Conservation (phyloP, 805 yeast species). For the Lipomyces mesembrius region DNA sequence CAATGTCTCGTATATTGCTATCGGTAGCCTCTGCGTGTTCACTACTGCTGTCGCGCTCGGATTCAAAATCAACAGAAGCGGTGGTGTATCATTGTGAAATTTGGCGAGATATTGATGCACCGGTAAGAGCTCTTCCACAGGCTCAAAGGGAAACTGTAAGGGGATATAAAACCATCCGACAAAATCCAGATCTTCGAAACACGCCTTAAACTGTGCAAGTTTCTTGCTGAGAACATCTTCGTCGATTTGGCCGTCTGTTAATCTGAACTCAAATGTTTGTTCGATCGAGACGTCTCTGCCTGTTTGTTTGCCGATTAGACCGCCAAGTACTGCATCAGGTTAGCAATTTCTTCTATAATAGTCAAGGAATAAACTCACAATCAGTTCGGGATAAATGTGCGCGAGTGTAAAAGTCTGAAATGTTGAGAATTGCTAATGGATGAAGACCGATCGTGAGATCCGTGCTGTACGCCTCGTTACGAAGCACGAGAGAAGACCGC, state of each 20-base stretch:
- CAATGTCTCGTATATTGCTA: slow-evolving; percentile 31
- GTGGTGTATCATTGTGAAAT: slow-evolving; percentile 36
- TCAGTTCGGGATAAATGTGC: slow-evolving; percentile 25
- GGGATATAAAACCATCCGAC: slow-evolving; percentile 46
- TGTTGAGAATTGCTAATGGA: slow-evolving; percentile 46
- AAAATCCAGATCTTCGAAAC: slow-evolving; percentile 44
- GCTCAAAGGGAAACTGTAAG: slow-evolving; percentile 36
- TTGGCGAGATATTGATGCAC: slow-evolving; percentile 27
- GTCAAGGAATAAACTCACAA: slow-evolving; percentile 32
- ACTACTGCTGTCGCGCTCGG: slow-evolving; percentile 10
- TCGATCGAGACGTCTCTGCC: slow-evolving; percentile 43
- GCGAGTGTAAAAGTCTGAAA: slow-evolving; percentile 46
- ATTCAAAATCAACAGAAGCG: slow-evolving; percentile 27
- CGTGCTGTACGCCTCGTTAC: slow-evolving; percentile 13
- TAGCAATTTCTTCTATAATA: not conserved
- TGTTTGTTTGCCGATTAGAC: slow-evolving; percentile 43
- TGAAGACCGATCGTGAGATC: slow-evolving; percentile 41
- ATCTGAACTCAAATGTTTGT: slow-evolving; percentile 44
- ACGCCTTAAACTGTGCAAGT: slow-evolving; percentile 41
- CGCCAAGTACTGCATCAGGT: slow-evolving; percentile 42
- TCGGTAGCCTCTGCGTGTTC: slow-evolving; percentile 25
- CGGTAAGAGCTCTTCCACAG: slow-evolving; percentile 25
- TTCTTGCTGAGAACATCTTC: slow-evolving; percentile 37
- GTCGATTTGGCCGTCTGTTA: slow-evolving; percentile 38
- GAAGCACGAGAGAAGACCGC: slow-evolving; percentile 17